A percentile compares a stretch with the other conserved stretches of the same genome.
These are phyloP conservation scores for Aspergillus alliaceus DNA, from an alignment of 2,329 filamentous ascomycete species.

Conservation along the genomic window DNA sequence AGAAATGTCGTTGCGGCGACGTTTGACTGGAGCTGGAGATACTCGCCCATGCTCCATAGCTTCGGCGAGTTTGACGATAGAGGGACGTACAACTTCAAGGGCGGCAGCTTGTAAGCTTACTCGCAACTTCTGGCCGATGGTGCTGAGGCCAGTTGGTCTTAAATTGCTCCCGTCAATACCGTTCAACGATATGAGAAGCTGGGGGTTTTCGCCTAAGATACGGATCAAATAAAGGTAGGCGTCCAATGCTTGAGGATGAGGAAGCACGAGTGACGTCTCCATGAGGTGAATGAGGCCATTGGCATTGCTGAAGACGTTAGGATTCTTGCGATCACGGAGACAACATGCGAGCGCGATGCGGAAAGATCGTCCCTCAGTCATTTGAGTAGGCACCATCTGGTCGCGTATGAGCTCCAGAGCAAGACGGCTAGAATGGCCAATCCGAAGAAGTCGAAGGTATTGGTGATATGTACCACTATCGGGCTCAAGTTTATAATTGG, in stretches of 20 bases:
- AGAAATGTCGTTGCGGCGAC: conserved; percentile 12
- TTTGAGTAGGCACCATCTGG: conserved; percentile 49
- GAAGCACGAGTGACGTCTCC: conserved; percentile 35
- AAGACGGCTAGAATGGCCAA: conserved; percentile 64
- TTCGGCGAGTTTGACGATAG: conserved; percentile 27
- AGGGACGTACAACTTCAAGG: conserved; percentile 26
- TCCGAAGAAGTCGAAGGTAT: conserved; percentile 67
- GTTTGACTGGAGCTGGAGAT: conserved; percentile 1
- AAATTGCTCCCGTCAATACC: conserved; percentile 24
- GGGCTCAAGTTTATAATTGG: conserved; percentile 61
- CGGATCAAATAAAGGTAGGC: conserved; percentile 31
- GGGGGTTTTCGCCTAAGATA: conserved; percentile 25
- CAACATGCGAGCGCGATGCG: conserved; percentile 73
- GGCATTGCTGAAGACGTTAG: conserved; percentile 65
- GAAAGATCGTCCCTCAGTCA: conserved; percentile 58
- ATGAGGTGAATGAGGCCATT: conserved; percentile 66
- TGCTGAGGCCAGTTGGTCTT: conserved; percentile 13
- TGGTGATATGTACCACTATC: conserved; percentile 70
- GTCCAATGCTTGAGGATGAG: conserved; percentile 30
- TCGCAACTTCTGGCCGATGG: conserved; percentile 26
- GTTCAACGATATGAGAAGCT: conserved; percentile 28
- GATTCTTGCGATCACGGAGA: conserved; percentile 73
- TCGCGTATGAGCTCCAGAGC: conserved; percentile 59
- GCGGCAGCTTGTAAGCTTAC: conserved; percentile 25
- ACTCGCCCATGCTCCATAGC: conserved; percentile 23